Conservation (phyloP, 805 yeast species). For the Yamadazyma phyllophila region DNA sequence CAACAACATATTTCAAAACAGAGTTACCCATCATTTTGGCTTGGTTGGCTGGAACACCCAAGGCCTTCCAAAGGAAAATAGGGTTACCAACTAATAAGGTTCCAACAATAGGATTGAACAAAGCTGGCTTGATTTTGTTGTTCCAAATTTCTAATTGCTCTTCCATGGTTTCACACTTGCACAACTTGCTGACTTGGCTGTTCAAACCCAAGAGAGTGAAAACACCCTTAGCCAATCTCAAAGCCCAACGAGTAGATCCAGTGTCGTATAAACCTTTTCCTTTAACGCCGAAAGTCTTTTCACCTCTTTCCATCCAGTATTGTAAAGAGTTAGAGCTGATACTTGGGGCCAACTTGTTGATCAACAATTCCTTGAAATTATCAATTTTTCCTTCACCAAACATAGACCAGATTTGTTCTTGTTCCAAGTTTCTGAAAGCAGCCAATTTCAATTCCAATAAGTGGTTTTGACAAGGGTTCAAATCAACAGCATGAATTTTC, state of each 20-base stretch:
- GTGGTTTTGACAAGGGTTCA: conserved; percentile 82
- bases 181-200: conserved; percentile 51
- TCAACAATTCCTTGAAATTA: conserved; percentile 42
- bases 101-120: conserved; percentile 68
- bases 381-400: conserved; percentile 73
- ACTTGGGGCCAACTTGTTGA: conserved; percentile 60
- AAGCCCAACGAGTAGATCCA: conserved; percentile 85
- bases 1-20: conserved; percentile 66
- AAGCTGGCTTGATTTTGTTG: conserved; percentile 58
- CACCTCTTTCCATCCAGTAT: conserved; percentile 70
- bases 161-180: conserved; percentile 53
- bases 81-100: conserved; percentile 75
- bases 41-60: conserved; percentile 87
- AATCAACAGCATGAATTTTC: conserved; percentile 79
- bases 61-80: conserved; percentile 81
- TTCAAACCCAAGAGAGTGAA: conserved; percentile 56
- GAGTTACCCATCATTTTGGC: conserved; percentile 77
- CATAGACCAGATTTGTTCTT: conserved; percentile 66
- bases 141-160: conserved; percentile 70
- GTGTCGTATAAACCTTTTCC: conserved; percentile 74
- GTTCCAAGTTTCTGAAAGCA: conserved; percentile 53
- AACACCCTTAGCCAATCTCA: conserved; percentile 61
- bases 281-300: conserved; percentile 49
- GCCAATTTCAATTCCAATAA: conserved; percentile 77
- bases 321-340: conserved; percentile 79